Percentiles rank a stretch among this genome's conserved stretches.
phyloP scores from a whole-genome alignment of 2,329 filamentous ascomycete genomes.

The Acrodontium crateriforme region DNA sequence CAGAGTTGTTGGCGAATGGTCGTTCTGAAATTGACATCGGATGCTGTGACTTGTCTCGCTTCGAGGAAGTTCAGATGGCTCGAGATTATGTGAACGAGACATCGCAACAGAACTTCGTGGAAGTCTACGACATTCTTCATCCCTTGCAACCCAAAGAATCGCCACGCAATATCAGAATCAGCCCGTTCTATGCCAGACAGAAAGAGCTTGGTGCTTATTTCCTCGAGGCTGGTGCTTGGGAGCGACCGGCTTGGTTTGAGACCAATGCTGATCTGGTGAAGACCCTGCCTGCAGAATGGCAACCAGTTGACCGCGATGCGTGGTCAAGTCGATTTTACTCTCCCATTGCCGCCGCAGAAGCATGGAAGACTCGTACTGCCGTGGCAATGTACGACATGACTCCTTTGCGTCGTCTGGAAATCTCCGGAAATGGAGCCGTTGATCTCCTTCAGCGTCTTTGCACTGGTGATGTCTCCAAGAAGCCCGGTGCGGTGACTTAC shows the following conservation, averaged over 20 bases:
- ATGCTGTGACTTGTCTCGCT: slow-evolving; percentile 46
- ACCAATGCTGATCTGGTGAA: slow-evolving; percentile 39
- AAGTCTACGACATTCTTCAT: slow-evolving; percentile 52
- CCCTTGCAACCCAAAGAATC: slow-evolving; percentile 44
- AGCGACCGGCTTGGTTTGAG: slow-evolving; percentile 50
- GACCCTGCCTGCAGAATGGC: slow-evolving; percentile 40
- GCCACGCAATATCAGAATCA: slow-evolving; percentile 44
- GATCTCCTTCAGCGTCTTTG: slow-evolving; percentile 41
- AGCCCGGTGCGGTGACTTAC: slow-evolving; percentile 40
- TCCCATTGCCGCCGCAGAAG: slow-evolving; percentile 45
- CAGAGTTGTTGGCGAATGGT: slow-evolving; percentile 44
- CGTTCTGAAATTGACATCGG: slow-evolving; percentile 42
- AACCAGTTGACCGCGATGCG: slow-evolving; percentile 40
- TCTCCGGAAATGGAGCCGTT: slow-evolving; percentile 43
- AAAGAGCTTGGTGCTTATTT: slow-evolving; percentile 44
- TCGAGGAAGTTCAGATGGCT: slow-evolving; percentile 47
- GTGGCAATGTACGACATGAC: slow-evolving; percentile 52
- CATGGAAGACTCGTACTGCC: slow-evolving; percentile 50
- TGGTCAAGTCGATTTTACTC: slow-evolving; percentile 47
- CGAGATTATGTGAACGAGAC: slow-evolving; percentile 45
- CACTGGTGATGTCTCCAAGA: slow-evolving; percentile 35
- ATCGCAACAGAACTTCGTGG: slow-evolving; percentile 46
- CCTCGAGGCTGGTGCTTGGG: slow-evolving; percentile 47
- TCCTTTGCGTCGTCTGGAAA: slow-evolving; percentile 43
- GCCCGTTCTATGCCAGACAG: slow-evolving; percentile 44